Percentiles rank a stretch among this genome's conserved stretches.
Evolutionary conservation across 2,329 filamentous ascomycete species (phyloP).

Genomic region (Madurella fahalii): DNA sequence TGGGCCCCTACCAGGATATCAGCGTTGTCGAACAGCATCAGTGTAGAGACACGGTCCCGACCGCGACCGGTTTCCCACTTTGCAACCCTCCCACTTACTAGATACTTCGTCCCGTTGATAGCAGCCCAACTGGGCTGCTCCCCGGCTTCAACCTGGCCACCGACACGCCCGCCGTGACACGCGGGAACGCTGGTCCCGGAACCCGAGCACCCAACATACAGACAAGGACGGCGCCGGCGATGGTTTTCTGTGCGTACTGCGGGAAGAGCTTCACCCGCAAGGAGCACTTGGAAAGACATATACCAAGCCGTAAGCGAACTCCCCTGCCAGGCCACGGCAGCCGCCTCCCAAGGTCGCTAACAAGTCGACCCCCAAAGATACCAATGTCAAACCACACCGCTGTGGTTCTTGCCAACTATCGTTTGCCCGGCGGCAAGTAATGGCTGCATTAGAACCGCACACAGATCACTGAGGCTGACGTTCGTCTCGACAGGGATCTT

Average conservation of each 20-base stretch:
- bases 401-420: conserved; percentile 47
- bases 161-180: neutral
- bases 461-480: conserved; percentile 8
- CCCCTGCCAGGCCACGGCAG: neutral
- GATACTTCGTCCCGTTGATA: conserved; percentile 12
- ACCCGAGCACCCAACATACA: neutral
- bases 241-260: conserved; percentile 50
- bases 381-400: conserved; percentile 51
- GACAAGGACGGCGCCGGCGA: neutral
- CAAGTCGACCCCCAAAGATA: conserved; percentile 37
- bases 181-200: neutral
- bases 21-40: conserved; percentile 10
- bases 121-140: neutral
- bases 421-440: conserved; percentile 45
- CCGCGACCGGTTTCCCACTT: neutral
- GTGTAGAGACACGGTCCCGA: neutral
- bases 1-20: neutral
- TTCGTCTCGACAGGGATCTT: conserved; percentile 39
- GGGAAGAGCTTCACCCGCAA: conserved; percentile 53
- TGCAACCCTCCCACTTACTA: neutral
- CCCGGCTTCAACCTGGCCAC: conserved; percentile 1
- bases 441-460: neutral
- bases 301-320: conserved; percentile 45
- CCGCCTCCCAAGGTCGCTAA: neutral
- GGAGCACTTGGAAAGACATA: conserved; percentile 53